Conservation (phyloP, 2,329 filamentous ascomycete species). For the Ophiostoma sp. region DNA sequence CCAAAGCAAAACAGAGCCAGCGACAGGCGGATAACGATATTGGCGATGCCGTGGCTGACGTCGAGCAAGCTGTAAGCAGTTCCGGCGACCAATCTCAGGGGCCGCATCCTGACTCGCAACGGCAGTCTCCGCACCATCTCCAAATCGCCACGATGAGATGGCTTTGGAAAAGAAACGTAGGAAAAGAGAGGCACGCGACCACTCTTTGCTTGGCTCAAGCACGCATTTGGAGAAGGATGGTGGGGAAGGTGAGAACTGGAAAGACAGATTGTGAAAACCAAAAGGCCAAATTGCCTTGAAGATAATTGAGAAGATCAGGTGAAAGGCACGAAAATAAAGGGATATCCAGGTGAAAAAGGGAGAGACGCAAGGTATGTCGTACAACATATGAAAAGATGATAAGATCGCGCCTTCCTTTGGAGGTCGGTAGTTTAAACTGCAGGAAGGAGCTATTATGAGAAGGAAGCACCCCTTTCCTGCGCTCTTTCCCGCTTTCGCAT, state of each 20-base stretch:
- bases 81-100: background rate
- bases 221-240: background rate
- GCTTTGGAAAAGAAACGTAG: background rate
- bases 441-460: background rate
- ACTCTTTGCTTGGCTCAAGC: constrained; percentile 5
- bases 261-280: background rate
- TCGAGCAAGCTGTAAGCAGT: background rate
- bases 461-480: background rate
- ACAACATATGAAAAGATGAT: background rate
- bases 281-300: too few relatives aligned
- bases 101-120: background rate
- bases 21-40: constrained; percentile 13
- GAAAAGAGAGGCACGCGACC: constrained; percentile 4
- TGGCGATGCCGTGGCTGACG: constrained; percentile 4
- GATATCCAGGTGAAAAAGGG: background rate
- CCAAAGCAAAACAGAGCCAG: constrained; percentile 14
- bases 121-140: constrained; percentile 6
- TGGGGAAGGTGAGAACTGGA: background rate
- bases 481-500: background rate
- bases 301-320: background rate
- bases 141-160: background rate
- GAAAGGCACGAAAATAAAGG: background rate
- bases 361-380: background rate
- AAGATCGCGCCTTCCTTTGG: background rate
- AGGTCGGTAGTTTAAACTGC: background rate